Evolutionary conservation across 257 asterid species (phyloP), one percentile per base, ranked within the genome.

Genomic region (Haberlea rhodopensis): DNA sequence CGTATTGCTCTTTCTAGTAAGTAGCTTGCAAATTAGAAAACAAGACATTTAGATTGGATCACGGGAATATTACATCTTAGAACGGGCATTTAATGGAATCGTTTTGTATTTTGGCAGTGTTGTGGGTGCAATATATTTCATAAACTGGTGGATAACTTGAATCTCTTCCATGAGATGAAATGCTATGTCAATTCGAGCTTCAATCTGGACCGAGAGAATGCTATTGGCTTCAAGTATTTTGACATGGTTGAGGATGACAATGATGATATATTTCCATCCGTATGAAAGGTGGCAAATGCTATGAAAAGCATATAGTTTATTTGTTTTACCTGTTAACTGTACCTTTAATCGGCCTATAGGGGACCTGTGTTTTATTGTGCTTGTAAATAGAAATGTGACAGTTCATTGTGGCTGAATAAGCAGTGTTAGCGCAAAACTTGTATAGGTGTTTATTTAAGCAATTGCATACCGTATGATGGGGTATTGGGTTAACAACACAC

Each of bases 111-210:
- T 51, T 49, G 62, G 55, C 61, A 90, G 99, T 94, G 99, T 71
- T 94, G 97, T 61, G 99, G 99, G 58, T 94, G 99, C 87, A 89
- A 89, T 74, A 75, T 89, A 61, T 89, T 75, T 77, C 98, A 91
- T 78, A 91, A 91, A 84, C 86, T 90, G 75, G 99, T 94, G 79
- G 99, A 94, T 72, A 86, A 90, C 71, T 60, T 94, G 89, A 87
- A 90, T 70, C 85, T 89, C 67, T 94, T 94, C 70, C 85, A 81
- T 32, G 99, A 79, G 66, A 90, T 94, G 97, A 90, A 90, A 75
- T 94, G 99, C 81, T 89, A 94, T 29, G 98, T 87, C 76, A 73
- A 66, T 75, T 66, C 96, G 8, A 84, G 84, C 77, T 92, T 92
- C 89, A 84, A 91, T 53, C 98, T 95, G 5, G 71, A 81, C 73